These are phyloP conservation scores for Boletus rex-veris DNA, from an alignment of 768 basidiomycete genomes.

Conservation along the genomic window DNA sequence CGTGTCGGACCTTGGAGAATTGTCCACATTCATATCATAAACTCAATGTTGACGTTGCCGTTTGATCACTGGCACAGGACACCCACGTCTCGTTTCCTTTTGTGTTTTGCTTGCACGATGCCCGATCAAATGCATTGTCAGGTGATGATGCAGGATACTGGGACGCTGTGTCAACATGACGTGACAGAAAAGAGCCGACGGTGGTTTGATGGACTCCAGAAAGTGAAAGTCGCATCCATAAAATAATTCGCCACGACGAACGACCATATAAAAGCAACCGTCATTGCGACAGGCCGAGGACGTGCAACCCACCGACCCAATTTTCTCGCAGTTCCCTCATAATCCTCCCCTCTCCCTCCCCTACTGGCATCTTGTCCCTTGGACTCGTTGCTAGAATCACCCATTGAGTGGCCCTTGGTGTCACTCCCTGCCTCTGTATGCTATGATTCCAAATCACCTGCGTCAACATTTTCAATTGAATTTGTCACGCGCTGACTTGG, in stretches of 20 bases:
- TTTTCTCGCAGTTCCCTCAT: neutral
- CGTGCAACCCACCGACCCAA: constrained; percentile 3
- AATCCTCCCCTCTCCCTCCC: neutral
- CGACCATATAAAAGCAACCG: constrained; percentile 19
- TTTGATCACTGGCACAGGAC: constrained; percentile 2
- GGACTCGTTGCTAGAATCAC: constrained; percentile 10
- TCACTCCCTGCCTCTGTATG: constrained; percentile 30
- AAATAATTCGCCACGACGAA: constrained; percentile 3
- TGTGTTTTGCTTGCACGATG: constrained; percentile 20
- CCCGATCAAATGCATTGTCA: constrained; percentile 24
- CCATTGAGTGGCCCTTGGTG: constrained; percentile 23
- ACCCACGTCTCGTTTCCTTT: constrained; percentile 20
- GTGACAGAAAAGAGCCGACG: constrained; percentile 20
- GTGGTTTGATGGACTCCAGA: constrained; percentile 9
- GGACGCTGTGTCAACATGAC: constrained; percentile 12
- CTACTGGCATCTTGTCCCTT: neutral
- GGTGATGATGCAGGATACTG: constrained; percentile 12
- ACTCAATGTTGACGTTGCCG: constrained; percentile 21
- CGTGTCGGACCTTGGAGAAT: constrained; percentile 18
- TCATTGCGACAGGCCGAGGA: neutral
- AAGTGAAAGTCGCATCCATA: neutral
- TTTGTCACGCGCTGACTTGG: constrained; percentile 37
- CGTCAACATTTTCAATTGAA: constrained; percentile 34
- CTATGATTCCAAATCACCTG: constrained; percentile 39
- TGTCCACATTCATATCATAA: constrained; percentile 10